phyloP scores from a whole-genome alignment of 1,284 basidiomycete genomes.

The Schizopora paradoxa region DNA sequence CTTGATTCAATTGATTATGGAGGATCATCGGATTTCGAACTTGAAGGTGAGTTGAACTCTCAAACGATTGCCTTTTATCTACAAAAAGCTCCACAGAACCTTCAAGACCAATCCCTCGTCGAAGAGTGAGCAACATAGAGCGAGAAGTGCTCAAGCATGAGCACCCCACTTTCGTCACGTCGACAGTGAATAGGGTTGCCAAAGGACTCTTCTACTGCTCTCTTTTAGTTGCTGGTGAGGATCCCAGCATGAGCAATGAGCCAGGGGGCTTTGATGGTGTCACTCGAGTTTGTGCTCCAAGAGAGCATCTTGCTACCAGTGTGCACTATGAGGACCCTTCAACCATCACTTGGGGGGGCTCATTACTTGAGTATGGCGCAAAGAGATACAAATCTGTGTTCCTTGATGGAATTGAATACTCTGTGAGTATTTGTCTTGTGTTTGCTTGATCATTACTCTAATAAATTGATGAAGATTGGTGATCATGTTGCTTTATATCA shows the following conservation, averaged over 20 bases:
- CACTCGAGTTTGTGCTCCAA: constrained; percentile 21
- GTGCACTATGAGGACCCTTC: constrained; percentile 42
- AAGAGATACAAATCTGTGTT: constrained; percentile 38
- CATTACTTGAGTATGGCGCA: constrained; percentile 16
- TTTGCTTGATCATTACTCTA: background rate
- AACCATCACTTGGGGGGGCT: constrained; percentile 44
- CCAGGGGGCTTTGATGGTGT: constrained; percentile 24
- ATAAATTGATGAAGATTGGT: constrained; percentile 38
- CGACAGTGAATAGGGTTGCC: constrained; percentile 41
- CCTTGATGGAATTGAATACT: constrained; percentile 52
- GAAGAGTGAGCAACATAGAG: constrained; percentile 27
- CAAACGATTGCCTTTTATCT: too few species aligned
- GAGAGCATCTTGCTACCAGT: constrained; percentile 23
- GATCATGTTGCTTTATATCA: constrained; percentile 63
- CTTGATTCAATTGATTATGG: too few species aligned
- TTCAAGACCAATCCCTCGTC: too few species aligned
- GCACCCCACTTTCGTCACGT: constrained; percentile 44
- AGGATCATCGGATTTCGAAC: too few species aligned
- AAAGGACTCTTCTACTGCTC: constrained; percentile 43
- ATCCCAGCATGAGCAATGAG: constrained; percentile 1
- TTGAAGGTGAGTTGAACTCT: too few species aligned
- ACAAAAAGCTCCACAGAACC: too few species aligned
- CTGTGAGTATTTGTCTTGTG: constrained; percentile 31
- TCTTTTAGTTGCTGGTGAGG: constrained; percentile 33
- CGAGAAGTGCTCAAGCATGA: constrained; percentile 36